Base-by-base conservation (phyloP, 139 green algal species). In the Astrephomene gubernaculifera region DNA sequence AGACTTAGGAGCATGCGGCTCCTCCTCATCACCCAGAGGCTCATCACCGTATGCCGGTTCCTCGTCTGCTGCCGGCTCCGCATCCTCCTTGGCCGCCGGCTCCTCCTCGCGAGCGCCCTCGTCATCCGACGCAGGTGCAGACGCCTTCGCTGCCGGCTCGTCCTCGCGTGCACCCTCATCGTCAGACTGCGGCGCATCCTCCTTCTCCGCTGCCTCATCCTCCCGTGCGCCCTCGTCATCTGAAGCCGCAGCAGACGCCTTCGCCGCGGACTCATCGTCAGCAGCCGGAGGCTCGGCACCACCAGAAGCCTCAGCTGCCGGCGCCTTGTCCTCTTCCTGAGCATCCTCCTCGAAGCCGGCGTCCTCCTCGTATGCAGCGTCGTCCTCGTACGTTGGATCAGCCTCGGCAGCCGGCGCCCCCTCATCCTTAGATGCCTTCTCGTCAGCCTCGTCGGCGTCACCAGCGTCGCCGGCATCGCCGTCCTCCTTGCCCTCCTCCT, bases 51-150 rank as follows among this genome's bases (percentile, higher is more conserved):
- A 38, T 54, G 68, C 68, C 68, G 36, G 25, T 27, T 75, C 36
- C 52, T 45, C 68, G 5, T n/a, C 68, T 1, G 5, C 68, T 27
- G 36, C 68, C 36, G 68, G 29, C 4, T n/a, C 39, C 17, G 38
- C 9, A 33, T 21, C 38, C 38, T 52, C 68, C 36, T 54, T 22
- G 4, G 39, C 36, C 24, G 49, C 49, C 14, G 49, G 49, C 49
- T 57, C 49, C 14, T 17, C 49, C 49, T 38, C 68, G 12, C 33
- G 5, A 33, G 38, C 68, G 24, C 22, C 38, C 38, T 75, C 68
- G 33, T 75, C 68, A 14, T 54, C 68, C 27, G 68, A 36, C 68
- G 68, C 68, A 35, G 68, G 38, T 21, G 68, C 68, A n/a, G n/a
- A n/a, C n/a, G n/a, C n/a, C n/a, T n/a, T n/a, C n/a, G n/a, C n/a